Conservation (phyloP, 805 yeast species). For the Metschnikowia borealis region DNA sequence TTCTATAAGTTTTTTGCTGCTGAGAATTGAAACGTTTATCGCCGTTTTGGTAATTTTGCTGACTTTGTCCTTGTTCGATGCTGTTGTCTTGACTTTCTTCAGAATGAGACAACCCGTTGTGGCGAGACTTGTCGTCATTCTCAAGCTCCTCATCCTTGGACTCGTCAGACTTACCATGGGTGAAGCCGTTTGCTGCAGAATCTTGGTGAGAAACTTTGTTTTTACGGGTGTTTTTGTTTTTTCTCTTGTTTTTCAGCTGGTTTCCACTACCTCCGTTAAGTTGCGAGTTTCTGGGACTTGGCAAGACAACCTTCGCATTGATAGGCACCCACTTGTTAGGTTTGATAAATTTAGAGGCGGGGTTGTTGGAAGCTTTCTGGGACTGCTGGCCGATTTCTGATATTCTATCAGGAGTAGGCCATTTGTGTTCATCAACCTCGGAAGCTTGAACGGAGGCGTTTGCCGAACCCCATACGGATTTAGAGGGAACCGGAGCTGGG, state of each 20-base stretch:
- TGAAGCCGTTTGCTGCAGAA: constrained; percentile 7
- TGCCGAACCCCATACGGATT: constrained; percentile 40
- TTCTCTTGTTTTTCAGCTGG: constrained; percentile 26
- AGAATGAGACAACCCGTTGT: background rate
- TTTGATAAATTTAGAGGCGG: constrained; percentile 32
- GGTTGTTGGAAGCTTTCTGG: constrained; percentile 12
- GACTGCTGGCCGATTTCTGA: constrained; percentile 15
- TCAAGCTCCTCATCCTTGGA: constrained; percentile 10
- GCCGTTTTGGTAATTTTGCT: constrained; percentile 9
- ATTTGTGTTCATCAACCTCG: constrained; percentile 38
- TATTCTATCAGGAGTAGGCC: constrained; percentile 42
- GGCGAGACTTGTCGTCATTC: constrained; percentile 5
- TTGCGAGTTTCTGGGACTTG: constrained; percentile 31
- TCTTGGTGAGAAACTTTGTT: constrained; percentile 12
- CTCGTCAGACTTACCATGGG: constrained; percentile 10
- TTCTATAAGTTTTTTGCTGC: constrained; percentile 27
- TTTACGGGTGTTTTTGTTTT: constrained; percentile 20
- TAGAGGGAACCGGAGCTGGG: constrained; percentile 45
- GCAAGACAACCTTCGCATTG: constrained; percentile 39
- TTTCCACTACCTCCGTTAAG: constrained; percentile 13
- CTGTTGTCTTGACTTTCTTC: constrained; percentile 9
- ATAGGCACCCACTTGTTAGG: constrained; percentile 46
- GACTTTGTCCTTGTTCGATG: constrained; percentile 8
- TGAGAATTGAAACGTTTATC: constrained; percentile 12
- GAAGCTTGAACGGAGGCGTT: constrained; percentile 16